Base-by-base conservation (phyloP, 2,329 filamentous ascomycete genomes). In the Paracoccidioides lutzii region DNA sequence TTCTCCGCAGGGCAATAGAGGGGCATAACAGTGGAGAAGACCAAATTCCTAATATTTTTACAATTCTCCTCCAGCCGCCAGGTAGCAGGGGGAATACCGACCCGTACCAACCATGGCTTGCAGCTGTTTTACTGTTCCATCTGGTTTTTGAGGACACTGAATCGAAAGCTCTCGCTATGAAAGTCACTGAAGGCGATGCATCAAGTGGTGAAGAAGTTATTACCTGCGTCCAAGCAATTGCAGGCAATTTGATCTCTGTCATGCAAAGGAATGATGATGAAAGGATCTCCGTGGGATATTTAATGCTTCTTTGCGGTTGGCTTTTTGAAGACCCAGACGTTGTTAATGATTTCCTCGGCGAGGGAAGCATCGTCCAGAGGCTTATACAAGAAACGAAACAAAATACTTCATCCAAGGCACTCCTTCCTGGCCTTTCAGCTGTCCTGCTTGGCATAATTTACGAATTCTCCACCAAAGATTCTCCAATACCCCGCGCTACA, bases 401-500 rank as follows among this genome's bases (percentile, higher is more conserved):
- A 58, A 73, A 78, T 61, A 65, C 75, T 65, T 71, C 78, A 33
- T 81, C 81, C 10, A 83, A 83, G 57, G 75, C 81, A 22, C 75
- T 95, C 37, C 78, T 91, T 12, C 86, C 88, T 61, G 93, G 93
- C 1, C 77, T 98, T 10, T 89, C 87, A 67, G 86, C 90, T 14
- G 83, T 90, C 67, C 74, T 98, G 0, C 77, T 97, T 1, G 93
- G 91, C 8, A 84, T 94, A 22, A 79, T 93, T 4, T 98, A 97
- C 67, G 93, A 98, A 65, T 98, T 97, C 66, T 97, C 91, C 8
- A 96, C 91, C 0, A 95, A 95, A 67, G 93, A 98, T 70, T 97
- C 91, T 0, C 89, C 93, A 0, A 85, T 98, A 53, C 81, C 91
- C 5, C 81, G 93, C 58, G 78, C 83, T 30, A 90, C 86, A 8